Base-by-base conservation (phyloP, 1,284 basidiomycete genomes). In the Apiotrichum mycotoxinovorans region DNA sequence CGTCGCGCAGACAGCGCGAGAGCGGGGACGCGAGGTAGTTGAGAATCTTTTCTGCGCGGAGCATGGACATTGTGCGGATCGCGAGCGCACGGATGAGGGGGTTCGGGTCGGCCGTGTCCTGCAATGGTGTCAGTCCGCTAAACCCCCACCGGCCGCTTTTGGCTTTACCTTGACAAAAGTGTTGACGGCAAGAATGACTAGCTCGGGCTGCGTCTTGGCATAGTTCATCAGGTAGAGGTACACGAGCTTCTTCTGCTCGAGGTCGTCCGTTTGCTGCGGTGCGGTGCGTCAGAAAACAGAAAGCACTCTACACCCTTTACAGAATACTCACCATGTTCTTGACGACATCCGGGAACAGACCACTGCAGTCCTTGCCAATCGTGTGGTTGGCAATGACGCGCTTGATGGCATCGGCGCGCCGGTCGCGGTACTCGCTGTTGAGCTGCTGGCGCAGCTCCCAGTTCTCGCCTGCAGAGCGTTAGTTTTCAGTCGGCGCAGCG, bases 171-270 rank as follows among this genome's bases (percentile, higher is more conserved):
- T 85, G 66, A 98, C 95, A 72, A 98, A 98, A 1, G 95, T 98
- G 75, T 98, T 98, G 64, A 98, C 94, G 17, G 95, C 95, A 47
- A 98, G 84, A 73, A 98, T 98, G 76, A 98, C 95, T 26, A 89
- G 83, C 75, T 98, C 95, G 0, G 96, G 95, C 73, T 98, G 95
- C 0, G 95, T 94, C 75, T 96, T 96, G 51, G 94, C 93, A 69
- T 98, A 98, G 80, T 97, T 96, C 87, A 97, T 97, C 58, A 98
- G 86, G 76, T 97, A 98, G 45, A 98, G 85, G 72, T 98, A 98
- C 25, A 98, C 95, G 45, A 98, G 68, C 67, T 79, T 79, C 68
- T 79, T 79, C 68, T 79, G 77, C 65, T 79, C 78, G 38, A 79
- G 65, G 56, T 79, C 78, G 48, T 79, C 78, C 40, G 77, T 79